Conservation (phyloP, 2,329 filamentous ascomycete genomes). For the Aspergillus sergii region DNA sequence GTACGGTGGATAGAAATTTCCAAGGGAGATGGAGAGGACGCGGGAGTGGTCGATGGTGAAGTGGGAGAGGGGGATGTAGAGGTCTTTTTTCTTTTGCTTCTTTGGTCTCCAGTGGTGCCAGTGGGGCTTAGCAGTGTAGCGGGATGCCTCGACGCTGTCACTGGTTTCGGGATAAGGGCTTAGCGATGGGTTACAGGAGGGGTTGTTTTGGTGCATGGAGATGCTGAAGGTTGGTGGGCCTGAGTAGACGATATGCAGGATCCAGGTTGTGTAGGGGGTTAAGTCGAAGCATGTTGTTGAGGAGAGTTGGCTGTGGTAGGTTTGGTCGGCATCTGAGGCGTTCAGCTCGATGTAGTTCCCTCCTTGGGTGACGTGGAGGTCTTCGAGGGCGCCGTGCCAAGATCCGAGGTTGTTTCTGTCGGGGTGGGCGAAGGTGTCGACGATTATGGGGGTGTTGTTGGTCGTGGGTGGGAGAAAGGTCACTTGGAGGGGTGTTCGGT, state of each 20-base stretch:
- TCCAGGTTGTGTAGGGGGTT: slow-evolving; percentile 56
- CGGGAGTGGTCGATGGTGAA: slow-evolving; percentile 64
- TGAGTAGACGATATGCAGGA: slow-evolving; percentile 66
- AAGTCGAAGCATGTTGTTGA: slow-evolving; percentile 59
- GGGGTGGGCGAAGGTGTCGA: slow-evolving; percentile 61
- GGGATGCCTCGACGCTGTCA: slow-evolving; percentile 66
- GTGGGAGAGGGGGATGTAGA: slow-evolving; percentile 69
- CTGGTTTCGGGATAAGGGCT: slow-evolving; percentile 68
- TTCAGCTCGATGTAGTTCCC: slow-evolving; percentile 57
- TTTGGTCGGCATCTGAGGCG: slow-evolving; percentile 62
- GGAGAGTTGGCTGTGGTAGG: slow-evolving; percentile 62
- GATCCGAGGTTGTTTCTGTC: slow-evolving; percentile 62
- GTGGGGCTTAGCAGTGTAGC: slow-evolving; percentile 53
- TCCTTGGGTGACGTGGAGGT: slow-evolving; percentile 56
- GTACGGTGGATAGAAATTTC: slow-evolving; percentile 61
- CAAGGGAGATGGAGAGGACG: slow-evolving; percentile 62
- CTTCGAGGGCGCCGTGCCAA: slow-evolving; percentile 69
- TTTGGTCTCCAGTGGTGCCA: neutral
- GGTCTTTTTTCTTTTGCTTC: slow-evolving; percentile 45
- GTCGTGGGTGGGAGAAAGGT: neutral
- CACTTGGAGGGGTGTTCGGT: neutral
- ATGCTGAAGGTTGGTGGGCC: slow-evolving; percentile 66
- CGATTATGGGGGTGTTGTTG: slow-evolving; percentile 41
- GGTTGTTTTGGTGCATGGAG: slow-evolving; percentile 68
- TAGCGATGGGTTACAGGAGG: slow-evolving; percentile 56